phyloP scores from a whole-genome alignment of 495 filamentous ascomycete genomes.

The Neurospora tetrasperma region DNA sequence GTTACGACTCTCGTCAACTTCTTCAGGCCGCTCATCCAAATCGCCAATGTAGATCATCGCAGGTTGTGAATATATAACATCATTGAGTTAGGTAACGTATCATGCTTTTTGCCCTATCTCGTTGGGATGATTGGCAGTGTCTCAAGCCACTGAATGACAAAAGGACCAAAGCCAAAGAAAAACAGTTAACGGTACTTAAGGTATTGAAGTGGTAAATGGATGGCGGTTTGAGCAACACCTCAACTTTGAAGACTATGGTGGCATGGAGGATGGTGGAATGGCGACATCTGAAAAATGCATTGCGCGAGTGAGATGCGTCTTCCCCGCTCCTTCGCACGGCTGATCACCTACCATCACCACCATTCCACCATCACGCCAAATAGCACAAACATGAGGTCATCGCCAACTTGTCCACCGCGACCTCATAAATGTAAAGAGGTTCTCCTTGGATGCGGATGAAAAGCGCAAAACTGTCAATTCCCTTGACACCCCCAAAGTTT shows the following conservation, averaged over 20 bases:
- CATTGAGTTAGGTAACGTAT: neutral
- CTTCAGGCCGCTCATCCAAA: neutral
- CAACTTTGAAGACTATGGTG: neutral
- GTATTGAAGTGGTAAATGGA: too few relatives aligned
- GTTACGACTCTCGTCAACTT: neutral
- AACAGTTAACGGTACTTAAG: neutral
- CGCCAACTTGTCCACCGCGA: neutral
- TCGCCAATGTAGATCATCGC: neutral
- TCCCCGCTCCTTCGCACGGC: neutral
- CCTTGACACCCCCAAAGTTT: neutral
- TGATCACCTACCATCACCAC: neutral
- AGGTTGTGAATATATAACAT: neutral
- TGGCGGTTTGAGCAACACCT: neutral
- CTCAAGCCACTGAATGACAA: neutral
- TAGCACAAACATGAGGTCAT: neutral
- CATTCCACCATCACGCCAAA: neutral
- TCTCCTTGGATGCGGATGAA: neutral
- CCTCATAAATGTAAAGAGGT: neutral
- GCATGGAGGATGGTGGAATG: neutral
- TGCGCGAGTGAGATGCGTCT: neutral
- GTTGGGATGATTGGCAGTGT: neutral
- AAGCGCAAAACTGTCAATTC: neutral
- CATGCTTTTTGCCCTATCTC: neutral
- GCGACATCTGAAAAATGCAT: neutral
- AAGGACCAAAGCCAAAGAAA: neutral